Conservation (phyloP, 2,329 filamentous ascomycete species). For the Anthostomella pinea region DNA sequence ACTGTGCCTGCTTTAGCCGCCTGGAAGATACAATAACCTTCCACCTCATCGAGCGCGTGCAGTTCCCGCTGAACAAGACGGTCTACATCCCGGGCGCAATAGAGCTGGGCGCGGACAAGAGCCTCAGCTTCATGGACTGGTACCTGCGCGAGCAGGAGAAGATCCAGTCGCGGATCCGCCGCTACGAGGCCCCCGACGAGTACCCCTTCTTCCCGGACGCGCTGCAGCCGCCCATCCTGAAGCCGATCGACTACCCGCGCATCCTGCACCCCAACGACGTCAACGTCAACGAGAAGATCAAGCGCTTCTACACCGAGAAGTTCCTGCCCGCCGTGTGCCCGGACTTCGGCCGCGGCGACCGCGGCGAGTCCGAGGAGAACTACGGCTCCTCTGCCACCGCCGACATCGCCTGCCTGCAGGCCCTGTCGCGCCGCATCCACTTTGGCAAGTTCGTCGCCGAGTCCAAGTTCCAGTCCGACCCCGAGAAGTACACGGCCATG, state of each 20-base stretch:
- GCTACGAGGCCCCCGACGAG: conserved; percentile 95
- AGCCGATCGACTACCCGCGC: conserved; percentile 80
- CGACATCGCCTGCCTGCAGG: conserved; percentile 87
- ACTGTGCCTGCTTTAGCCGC: no score
- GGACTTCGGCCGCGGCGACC: conserved; percentile 72
- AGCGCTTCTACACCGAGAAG: conserved; percentile 75
- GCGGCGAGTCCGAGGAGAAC: conserved; percentile 86
- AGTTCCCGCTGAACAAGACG: conserved; percentile 87
- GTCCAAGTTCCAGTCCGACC: conserved; percentile 84
- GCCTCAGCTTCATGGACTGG: conserved; percentile 88
- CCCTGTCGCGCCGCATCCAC: conserved; percentile 85
- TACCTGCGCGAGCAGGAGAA: conserved; percentile 86
- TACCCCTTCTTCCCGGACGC: conserved; percentile 92
- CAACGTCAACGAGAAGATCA: conserved; percentile 86
- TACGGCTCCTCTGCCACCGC: conserved; percentile 90
- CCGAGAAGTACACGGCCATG: conserved; percentile 74
- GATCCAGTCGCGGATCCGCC: conserved; percentile 87
- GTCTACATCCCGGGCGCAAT: conserved; percentile 85
- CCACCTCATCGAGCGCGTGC: conserved; percentile 94
- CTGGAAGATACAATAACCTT: conserved; percentile 98
- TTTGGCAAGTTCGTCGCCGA: conserved; percentile 99
- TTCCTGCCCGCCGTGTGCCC: conserved; percentile 83
- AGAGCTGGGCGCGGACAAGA: conserved; percentile 55
- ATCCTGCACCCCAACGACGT: conserved; percentile 88
- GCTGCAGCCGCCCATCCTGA: conserved; percentile 77